Percentiles rank a stretch among this genome's conserved stretches.
phyloP scores from a whole-genome alignment of 140 eudicot genomes.

The Senecio squalidus region DNA sequence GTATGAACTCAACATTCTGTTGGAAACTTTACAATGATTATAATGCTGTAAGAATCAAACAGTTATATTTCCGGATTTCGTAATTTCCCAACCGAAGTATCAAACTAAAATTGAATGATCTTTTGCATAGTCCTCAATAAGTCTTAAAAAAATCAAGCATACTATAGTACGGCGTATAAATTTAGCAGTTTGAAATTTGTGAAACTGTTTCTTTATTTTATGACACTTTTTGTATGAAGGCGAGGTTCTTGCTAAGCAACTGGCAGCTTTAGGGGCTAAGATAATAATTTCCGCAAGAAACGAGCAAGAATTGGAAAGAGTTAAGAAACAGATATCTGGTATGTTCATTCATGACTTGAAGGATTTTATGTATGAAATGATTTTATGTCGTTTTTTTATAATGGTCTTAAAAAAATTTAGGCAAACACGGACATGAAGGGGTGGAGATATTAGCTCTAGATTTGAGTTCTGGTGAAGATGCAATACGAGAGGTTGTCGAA shows the following conservation, averaged over 20 bases:
- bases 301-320: constrained; percentile 76
- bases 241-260: constrained; percentile 83
- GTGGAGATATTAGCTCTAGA: constrained; percentile 90
- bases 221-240: constrained; percentile 41
- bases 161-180: not conserved
- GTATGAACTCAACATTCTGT: constrained; percentile 11
- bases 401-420: constrained; percentile 27
- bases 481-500: constrained; percentile 59
- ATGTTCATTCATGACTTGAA: constrained; percentile 8
- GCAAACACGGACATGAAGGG: constrained; percentile 64
- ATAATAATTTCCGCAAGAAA: constrained; percentile 88
- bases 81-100: constrained; percentile 4
- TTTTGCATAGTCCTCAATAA: not conserved
- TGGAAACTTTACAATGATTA: not conserved
- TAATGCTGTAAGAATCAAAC: constrained; percentile 3
- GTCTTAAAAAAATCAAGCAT: not conserved
- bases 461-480: constrained; percentile 75
- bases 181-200: not conserved
- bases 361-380: not conserved
- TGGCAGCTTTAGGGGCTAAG: constrained; percentile 87
- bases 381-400: constrained; percentile 3
- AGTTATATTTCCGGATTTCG: not conserved
- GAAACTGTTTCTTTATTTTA: not conserved
- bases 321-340: constrained; percentile 71
- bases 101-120: not conserved